Conservation (phyloP, 2,329 filamentous ascomycete species). For the Cordyceps tenuipes region DNA sequence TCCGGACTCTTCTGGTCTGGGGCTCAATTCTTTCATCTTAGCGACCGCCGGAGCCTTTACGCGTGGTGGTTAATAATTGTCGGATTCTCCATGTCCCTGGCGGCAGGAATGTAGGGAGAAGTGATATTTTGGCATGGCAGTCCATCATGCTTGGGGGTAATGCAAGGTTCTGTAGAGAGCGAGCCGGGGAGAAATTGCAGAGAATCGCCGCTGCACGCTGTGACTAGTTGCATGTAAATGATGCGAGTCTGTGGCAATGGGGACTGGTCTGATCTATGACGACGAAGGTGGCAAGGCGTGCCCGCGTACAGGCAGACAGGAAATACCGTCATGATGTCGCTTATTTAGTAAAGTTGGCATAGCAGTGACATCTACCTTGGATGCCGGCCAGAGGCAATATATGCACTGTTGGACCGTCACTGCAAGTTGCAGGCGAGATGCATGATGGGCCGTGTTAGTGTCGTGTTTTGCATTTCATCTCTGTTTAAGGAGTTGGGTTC, state of each 20-base stretch:
- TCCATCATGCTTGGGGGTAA: not conserved
- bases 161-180: not conserved
- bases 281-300: not conserved
- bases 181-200: not conserved
- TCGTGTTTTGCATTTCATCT: not conserved
- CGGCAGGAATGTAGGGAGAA: not conserved
- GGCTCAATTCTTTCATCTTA: no score
- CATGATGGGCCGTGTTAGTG: not conserved
- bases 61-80: not conserved
- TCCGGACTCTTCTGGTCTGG: not conserved
- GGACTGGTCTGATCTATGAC: not conserved
- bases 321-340: not conserved
- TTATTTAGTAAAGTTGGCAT: not conserved
- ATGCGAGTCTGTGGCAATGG: not conserved
- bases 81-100: not conserved
- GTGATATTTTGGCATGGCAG: not conserved
- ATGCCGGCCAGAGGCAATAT: not conserved
- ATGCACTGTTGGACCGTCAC: slow-evolving; percentile 1
- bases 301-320: not conserved
- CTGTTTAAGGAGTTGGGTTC: not conserved
- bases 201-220: not conserved
- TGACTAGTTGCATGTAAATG: not conserved
- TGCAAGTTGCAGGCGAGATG: slow-evolving; percentile 8
- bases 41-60: no score
- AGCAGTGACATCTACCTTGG: not conserved